Percentiles rank a stretch among this genome's conserved stretches.
Evolutionary conservation across 768 basidiomycete species (phyloP).

Genomic region (Phylloporus sp.): DNA sequence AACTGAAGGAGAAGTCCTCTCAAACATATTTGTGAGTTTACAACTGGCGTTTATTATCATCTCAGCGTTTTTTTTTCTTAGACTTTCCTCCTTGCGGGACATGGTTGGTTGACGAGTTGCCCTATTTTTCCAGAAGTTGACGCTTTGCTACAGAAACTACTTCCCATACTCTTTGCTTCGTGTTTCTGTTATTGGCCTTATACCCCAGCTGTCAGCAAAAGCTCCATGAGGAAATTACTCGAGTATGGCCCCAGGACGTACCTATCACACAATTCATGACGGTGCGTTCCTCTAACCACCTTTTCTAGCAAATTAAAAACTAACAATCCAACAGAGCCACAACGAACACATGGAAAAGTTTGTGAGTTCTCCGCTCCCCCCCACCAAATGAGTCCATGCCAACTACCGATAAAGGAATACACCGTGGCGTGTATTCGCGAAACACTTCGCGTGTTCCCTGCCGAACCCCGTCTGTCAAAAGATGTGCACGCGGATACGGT

Average conservation of each 20-base stretch:
- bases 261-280: conserved; percentile 24
- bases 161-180: conserved; percentile 43
- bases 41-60: background rate
- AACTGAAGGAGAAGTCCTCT: conserved; percentile 45
- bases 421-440: conserved; percentile 43
- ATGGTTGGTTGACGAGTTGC: conserved; percentile 32
- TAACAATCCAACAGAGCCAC: conserved; percentile 31
- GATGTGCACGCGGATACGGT: conserved; percentile 33
- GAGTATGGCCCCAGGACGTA: conserved; percentile 38
- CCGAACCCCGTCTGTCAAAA: conserved; percentile 36
- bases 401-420: conserved; percentile 35
- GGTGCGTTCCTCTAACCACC: conserved; percentile 23
- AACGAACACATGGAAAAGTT: conserved; percentile 37
- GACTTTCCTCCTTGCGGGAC: conserved; percentile 48
- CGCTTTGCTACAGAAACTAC: conserved; percentile 39
- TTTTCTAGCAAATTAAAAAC: background rate
- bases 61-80: conserved; percentile 11
- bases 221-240: conserved; percentile 38
- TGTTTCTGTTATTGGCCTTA: conserved; percentile 43
- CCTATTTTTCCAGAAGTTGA: conserved; percentile 2
- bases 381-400: background rate
- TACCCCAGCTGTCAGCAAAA: conserved; percentile 47
- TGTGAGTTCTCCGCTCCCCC: conserved; percentile 23
- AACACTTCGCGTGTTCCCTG: conserved; percentile 42
- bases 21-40: conserved; percentile 44